These are phyloP conservation scores for Cytauxzoon felis DNA, from an alignment of 169 alveolate genomes.

Conservation along the genomic window DNA sequence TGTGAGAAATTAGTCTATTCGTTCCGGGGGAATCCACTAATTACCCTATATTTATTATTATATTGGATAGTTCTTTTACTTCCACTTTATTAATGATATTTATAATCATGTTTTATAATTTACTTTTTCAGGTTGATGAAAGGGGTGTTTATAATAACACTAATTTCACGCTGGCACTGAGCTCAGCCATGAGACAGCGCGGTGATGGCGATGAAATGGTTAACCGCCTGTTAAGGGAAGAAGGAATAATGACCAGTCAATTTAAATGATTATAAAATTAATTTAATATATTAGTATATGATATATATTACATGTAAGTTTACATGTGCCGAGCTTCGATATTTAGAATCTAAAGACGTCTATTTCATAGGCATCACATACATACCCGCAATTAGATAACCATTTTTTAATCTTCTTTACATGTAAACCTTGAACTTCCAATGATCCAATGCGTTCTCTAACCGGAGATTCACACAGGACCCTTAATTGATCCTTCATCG, in stretches of 20 bases:
- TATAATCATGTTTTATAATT: constrained; percentile 60
- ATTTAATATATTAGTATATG: neutral
- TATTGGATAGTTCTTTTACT: neutral
- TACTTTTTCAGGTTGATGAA: constrained; percentile 80
- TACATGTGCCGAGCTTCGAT: neutral
- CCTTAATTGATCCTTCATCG: constrained; percentile 70
- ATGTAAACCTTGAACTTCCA: constrained; percentile 75
- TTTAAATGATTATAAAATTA: constrained; percentile 41
- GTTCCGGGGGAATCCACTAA: neutral
- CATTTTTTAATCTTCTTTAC: constrained; percentile 71
- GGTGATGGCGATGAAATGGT: constrained; percentile 91
- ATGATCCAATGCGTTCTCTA: constrained; percentile 70
- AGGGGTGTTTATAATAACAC: constrained; percentile 83
- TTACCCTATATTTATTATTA: neutral
- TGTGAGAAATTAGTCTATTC: neutral
- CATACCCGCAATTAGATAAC: constrained; percentile 72
- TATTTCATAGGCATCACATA: too few species aligned
- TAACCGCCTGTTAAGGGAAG: constrained; percentile 87
- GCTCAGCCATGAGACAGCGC: constrained; percentile 87
- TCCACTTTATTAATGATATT: neutral
- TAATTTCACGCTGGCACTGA: constrained; percentile 81
- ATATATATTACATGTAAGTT: neutral
- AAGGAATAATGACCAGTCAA: constrained; percentile 80
- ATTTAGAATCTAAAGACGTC: neutral
- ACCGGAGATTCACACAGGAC: constrained; percentile 76